These are phyloP conservation scores for Sporothrix phasma DNA, from an alignment of 2,329 filamentous ascomycete genomes.

Conservation along the genomic window DNA sequence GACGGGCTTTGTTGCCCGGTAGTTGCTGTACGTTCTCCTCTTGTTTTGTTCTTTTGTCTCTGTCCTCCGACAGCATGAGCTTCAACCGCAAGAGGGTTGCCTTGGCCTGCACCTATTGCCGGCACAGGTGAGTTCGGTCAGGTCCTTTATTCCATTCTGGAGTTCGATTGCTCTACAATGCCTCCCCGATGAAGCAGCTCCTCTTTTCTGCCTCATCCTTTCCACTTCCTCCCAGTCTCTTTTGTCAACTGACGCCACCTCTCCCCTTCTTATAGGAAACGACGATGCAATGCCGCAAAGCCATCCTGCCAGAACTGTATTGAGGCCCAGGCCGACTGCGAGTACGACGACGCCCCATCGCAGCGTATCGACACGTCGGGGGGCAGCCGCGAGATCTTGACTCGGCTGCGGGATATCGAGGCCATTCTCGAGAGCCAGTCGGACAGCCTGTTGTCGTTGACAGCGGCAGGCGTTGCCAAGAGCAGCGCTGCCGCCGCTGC, in stretches of 20 bases:
- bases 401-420: constrained; percentile 23
- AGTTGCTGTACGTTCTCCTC: too few species aligned
- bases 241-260: too few species aligned
- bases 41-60: not conserved
- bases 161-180: not conserved
- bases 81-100: constrained; percentile 24
- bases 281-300: constrained; percentile 23
- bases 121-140: constrained; percentile 20
- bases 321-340: constrained; percentile 22
- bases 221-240: not conserved
- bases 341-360: constrained; percentile 24
- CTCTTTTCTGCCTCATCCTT: not conserved
- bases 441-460: constrained; percentile 17
- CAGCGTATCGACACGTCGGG: constrained; percentile 23
- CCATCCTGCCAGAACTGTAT: constrained; percentile 22
- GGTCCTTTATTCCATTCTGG: not conserved
- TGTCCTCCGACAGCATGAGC: constrained; percentile 20
- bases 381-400: constrained; percentile 24
- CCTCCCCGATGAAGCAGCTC: not conserved
- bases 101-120: constrained; percentile 25
- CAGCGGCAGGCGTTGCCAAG: too few species aligned
- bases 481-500: not conserved
- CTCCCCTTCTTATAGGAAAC: constrained; percentile 19
- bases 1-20: not conserved
- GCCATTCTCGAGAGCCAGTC: constrained; percentile 20